Evolutionary conservation across 1,284 basidiomycete genomes (phyloP), one percentile per base, ranked within the genome.

Genomic region (Phenoliferia sp.): DNA sequence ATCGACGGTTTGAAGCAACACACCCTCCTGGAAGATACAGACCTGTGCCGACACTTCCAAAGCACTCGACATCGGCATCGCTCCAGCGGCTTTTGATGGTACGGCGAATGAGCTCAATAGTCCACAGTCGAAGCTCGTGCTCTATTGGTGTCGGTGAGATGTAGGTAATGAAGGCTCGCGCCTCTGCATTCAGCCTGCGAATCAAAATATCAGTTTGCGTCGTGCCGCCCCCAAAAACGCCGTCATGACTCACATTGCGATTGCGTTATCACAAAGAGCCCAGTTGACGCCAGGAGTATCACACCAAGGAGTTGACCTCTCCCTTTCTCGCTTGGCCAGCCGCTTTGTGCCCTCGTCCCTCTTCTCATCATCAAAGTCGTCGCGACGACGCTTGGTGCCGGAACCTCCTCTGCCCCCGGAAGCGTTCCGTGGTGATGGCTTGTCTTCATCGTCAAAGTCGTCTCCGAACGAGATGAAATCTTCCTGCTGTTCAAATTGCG

Each of bases 11-110:
- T 17, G n/a, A 48, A 26, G 50, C 3, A 31, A 81, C 88, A 76
- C 78, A 94, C 93, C 94, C 95, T 69, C 86, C 83, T 1, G 95
- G 95, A 17, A 99, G 84, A 79, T 99, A 99, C 32, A 99, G 82
- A 76, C 93, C 92, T 15, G 95, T 99, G 76, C 90, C 89, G 78
- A 90, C 96, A 75, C 90, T 93, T 22, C 95, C 95, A 78, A 99
- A 99, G 0, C 94, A 89, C 64, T 86, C 80, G 6, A 98, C 88
- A 50, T 85, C 80, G 12, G 94, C 92, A 74, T 95, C 92, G 0
- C 87, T 85, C 81, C 91, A 97, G 31, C 82, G 79, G 28, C 80
- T 78, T 19, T 80, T 81, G 59, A 98, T 84, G 3, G 87, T 86
- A 19, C 83, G 82, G 2, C 87, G 84, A 64, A 98, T 90, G 55